Evolutionary conservation across 2,329 filamentous ascomycete genomes (phyloP).

Genomic region (Coniochaeta sp.): DNA sequence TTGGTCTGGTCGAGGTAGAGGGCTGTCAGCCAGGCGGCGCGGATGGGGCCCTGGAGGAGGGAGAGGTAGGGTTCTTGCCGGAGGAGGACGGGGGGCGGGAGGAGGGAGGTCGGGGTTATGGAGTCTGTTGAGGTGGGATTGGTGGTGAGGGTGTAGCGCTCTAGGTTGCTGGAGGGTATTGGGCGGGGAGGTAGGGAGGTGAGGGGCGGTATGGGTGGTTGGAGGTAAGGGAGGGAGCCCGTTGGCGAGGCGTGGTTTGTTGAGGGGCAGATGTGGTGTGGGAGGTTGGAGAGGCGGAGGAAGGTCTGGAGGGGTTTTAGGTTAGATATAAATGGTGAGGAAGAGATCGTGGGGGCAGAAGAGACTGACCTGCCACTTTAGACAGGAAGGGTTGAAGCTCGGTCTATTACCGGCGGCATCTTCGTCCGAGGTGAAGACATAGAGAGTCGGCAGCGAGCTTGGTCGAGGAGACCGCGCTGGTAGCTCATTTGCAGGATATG

Average conservation of each 20-base stretch:
- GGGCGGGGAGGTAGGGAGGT: conserved; percentile 13
- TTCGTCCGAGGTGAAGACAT: conserved; percentile 65
- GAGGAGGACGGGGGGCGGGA: conserved; percentile 15
- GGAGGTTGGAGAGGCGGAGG: conserved; percentile 66
- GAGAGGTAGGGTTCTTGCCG: conserved; percentile 70
- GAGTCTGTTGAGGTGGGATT: neutral
- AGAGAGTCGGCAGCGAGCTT: conserved; percentile 48
- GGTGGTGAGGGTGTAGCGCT: conserved; percentile 11
- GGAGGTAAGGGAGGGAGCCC: conserved; percentile 80
- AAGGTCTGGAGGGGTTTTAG: conserved; percentile 53
- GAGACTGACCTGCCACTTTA: conserved; percentile 87
- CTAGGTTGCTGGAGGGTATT: conserved; percentile 15
- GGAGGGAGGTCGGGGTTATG: neutral
- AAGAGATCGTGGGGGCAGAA: neutral
- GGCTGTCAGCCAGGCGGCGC: conserved; percentile 80
- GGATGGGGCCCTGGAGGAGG: conserved; percentile 68
- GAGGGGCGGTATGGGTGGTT: conserved; percentile 32
- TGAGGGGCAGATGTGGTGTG: conserved; percentile 61
- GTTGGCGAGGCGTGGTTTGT: conserved; percentile 91
- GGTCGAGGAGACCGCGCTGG: conserved; percentile 50
- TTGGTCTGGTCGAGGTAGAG: conserved; percentile 72
- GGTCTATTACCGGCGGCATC: conserved; percentile 55
- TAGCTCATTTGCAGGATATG: conserved; percentile 67
- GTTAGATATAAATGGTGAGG: neutral
- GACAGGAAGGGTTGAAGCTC: conserved; percentile 85